A percentile compares a stretch with the other conserved stretches of the same genome.
phyloP scores from a whole-genome alignment of 192 early-diverging fungal species.

The Spinellus fusiger region DNA sequence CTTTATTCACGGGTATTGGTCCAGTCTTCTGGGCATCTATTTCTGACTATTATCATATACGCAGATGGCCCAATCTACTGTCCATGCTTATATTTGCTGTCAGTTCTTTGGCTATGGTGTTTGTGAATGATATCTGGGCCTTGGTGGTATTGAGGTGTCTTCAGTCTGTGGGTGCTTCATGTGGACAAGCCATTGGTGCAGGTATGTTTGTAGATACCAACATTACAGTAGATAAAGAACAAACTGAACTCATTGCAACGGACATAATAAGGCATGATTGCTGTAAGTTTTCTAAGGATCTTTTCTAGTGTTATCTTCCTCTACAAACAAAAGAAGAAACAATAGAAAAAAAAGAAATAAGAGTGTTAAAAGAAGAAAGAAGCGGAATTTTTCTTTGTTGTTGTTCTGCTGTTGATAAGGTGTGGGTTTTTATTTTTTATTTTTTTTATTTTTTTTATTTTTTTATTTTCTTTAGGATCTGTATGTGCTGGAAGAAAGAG shows the following conservation, averaged over 20 bases:
- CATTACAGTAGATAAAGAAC: background rate
- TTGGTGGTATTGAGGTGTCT: slow-evolving; percentile 38
- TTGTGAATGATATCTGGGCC: slow-evolving; percentile 28
- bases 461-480: slow-evolving; percentile 38
- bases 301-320: background rate
- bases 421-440: slow-evolving; percentile 13
- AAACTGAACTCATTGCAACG: background rate
- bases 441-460: slow-evolving; percentile 37
- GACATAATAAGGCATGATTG: slow-evolving; percentile 9
- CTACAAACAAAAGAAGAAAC: background rate
- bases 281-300: slow-evolving; percentile 20
- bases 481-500: slow-evolving; percentile 14
- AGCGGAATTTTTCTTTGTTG: background rate
- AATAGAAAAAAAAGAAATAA: background rate
- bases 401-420: background rate
- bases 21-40: slow-evolving; percentile 38
- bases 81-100: slow-evolving; percentile 35
- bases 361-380: background rate
- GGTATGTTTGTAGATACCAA: slow-evolving; percentile 15
- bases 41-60: slow-evolving; percentile 38
- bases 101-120: slow-evolving; percentile 40
- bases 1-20: slow-evolving; percentile 42
- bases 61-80: slow-evolving; percentile 30
- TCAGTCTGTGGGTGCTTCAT: slow-evolving; percentile 39
- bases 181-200: slow-evolving; percentile 40